Conservation (phyloP, 495 filamentous ascomycete genomes). For the Neurospora sp. region DNA sequence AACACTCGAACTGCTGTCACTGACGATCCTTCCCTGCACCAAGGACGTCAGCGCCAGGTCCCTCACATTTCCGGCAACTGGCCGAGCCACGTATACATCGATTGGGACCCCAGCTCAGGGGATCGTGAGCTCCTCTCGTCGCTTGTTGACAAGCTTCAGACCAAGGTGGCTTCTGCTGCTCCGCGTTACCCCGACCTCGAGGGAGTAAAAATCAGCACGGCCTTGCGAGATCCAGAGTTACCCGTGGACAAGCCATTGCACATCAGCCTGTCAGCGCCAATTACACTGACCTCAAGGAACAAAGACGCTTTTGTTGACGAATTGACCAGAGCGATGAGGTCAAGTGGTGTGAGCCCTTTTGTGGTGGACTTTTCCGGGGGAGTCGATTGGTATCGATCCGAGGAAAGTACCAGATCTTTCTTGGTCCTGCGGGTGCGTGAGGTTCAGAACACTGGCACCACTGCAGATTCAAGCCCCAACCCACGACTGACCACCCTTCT, state of each 20-base stretch:
- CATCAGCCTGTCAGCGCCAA: constrained; percentile 73
- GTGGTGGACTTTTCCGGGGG: constrained; percentile 12
- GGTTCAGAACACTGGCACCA: constrained; percentile 1
- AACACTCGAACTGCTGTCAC: constrained; percentile 58
- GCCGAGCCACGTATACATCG: constrained; percentile 86
- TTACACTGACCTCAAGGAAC: constrained; percentile 55
- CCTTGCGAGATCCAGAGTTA: not conserved
- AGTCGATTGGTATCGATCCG: constrained; percentile 34
- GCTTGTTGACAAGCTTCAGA: constrained; percentile 37
- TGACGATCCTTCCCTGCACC: constrained; percentile 79
- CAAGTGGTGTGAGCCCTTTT: constrained; percentile 26
- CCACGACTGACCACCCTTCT: constrained; percentile 57
- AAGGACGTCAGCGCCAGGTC: constrained; percentile 66
- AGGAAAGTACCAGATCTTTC: constrained; percentile 75
- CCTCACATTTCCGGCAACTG: constrained; percentile 87
- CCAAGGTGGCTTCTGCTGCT: not conserved
- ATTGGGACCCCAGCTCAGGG: constrained; percentile 65
- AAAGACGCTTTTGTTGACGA: constrained; percentile 50
- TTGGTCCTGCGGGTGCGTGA: constrained; percentile 54
- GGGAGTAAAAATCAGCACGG: not conserved
- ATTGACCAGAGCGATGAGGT: constrained; percentile 22
- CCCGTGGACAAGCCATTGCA: constrained; percentile 52
- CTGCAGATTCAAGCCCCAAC: constrained; percentile 11
- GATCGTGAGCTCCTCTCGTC: constrained; percentile 44
- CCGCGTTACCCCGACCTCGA: not conserved